A percentile compares a stretch with the other conserved stretches of the same genome.
These are phyloP conservation scores for Mucor piriformis DNA, from an alignment of 371 early-diverging fungal species.

Conservation along the genomic window DNA sequence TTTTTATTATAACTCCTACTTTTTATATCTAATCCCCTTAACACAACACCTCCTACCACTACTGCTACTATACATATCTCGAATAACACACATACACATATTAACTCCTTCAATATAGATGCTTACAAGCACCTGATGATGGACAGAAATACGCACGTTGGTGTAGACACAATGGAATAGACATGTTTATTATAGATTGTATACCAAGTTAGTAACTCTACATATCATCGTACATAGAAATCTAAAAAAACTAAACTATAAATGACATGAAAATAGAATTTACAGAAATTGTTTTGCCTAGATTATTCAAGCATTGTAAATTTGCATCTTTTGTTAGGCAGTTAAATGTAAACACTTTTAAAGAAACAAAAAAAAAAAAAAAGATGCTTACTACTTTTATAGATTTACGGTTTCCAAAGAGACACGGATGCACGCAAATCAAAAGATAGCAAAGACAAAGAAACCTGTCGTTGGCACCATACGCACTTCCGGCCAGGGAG, in stretches of 20 bases:
- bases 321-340: slow-evolving; percentile 57
- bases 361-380: no score
- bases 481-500: slow-evolving; percentile 43
- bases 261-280: slow-evolving; percentile 34
- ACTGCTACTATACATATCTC: not conserved
- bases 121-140: slow-evolving; percentile 38
- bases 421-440: slow-evolving; percentile 58
- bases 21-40: not conserved
- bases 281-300: slow-evolving; percentile 47
- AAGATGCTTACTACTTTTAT: no score
- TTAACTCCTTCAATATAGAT: slow-evolving; percentile 22
- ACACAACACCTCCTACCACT: slow-evolving; percentile 5
- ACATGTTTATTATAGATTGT: slow-evolving; percentile 48
- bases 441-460: slow-evolving; percentile 47
- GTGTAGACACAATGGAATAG: slow-evolving; percentile 41
- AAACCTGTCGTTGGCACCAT: slow-evolving; percentile 52
- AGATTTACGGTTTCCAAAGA: slow-evolving; percentile 57
- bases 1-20: slow-evolving; percentile 2
- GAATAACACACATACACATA: not conserved
- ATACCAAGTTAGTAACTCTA: slow-evolving; percentile 32
- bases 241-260: not conserved
- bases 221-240: not conserved
- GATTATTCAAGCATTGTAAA: slow-evolving; percentile 54
- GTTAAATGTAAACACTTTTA: slow-evolving; percentile 40
- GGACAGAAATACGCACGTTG: slow-evolving; percentile 43